Evolutionary conservation across 2,329 filamentous ascomycete species (phyloP).

Genomic region (Sporothrix luriei): DNA sequence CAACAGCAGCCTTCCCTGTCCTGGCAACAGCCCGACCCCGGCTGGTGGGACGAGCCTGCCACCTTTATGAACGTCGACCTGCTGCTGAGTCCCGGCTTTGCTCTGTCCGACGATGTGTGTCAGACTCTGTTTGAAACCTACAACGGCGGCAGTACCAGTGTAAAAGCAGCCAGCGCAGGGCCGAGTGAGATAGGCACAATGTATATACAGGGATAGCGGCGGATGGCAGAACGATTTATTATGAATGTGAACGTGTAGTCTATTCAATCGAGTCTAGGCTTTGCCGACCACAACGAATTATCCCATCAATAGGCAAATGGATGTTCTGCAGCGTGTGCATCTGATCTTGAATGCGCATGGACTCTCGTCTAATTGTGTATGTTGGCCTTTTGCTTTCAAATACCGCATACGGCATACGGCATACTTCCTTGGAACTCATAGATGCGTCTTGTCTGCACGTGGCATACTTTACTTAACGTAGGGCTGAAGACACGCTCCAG

Average conservation of each 20-base stretch:
- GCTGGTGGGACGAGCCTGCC: conserved; percentile 24
- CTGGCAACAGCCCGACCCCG: not conserved
- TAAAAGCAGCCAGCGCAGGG: not conserved
- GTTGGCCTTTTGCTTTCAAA: too few species aligned
- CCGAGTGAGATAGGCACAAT: not conserved
- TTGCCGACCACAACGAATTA: not conserved
- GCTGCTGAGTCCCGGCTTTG: conserved; percentile 11
- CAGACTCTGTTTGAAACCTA: conserved; percentile 8
- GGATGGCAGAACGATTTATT: not conserved
- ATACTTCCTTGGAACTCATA: too few species aligned
- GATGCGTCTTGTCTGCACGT: too few species aligned
- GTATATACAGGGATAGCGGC: not conserved
- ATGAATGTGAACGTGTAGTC: not conserved
- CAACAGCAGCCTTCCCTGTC: not conserved
- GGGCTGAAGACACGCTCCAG: not conserved
- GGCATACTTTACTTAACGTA: too few species aligned
- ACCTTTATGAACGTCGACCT: conserved; percentile 6
- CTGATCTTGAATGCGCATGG: too few species aligned
- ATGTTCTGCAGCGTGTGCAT: too few species aligned
- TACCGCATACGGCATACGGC: too few species aligned
- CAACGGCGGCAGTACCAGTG: too few species aligned
- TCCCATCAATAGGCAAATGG: too few species aligned
- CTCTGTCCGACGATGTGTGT: conserved; percentile 9
- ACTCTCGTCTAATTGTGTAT: too few species aligned
- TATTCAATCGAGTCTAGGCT: not conserved